These are phyloP conservation scores for Abrus precatorius DNA, from an alignment of 306 rosid genomes.

Conservation along the genomic window DNA sequence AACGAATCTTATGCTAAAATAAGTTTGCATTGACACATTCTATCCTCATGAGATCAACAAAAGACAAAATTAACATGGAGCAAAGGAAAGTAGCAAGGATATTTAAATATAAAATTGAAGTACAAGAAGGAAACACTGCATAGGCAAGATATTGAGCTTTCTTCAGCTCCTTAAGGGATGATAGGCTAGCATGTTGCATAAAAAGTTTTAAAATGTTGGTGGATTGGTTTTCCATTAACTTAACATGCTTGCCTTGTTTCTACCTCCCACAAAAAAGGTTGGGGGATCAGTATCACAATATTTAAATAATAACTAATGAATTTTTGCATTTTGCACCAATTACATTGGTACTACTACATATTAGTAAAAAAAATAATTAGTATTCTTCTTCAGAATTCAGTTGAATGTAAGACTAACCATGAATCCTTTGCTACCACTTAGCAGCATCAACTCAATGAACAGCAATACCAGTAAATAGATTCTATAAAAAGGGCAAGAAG, in stretches of 20 bases:
- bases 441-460: constrained; percentile 19
- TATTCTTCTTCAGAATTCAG: constrained; percentile 25
- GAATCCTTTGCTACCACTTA: background rate
- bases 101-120: constrained; percentile 29
- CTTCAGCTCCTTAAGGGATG: constrained; percentile 25
- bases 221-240: background rate
- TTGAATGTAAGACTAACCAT: constrained; percentile 18
- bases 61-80: constrained; percentile 7
- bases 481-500: constrained; percentile 22
- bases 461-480: constrained; percentile 33
- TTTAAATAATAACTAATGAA: constrained; percentile 27
- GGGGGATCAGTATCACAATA: background rate
- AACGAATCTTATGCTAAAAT: constrained; percentile 12
- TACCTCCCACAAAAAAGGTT: background rate
- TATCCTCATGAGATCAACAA: constrained; percentile 29
- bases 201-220: constrained; percentile 15
- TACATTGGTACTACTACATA: background rate
- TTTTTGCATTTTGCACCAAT: constrained; percentile 15
- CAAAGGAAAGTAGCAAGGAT: constrained; percentile 33
- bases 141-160: constrained; percentile 21
- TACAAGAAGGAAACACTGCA: constrained; percentile 21
- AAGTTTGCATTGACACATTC: constrained; percentile 18
- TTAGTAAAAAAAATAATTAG: background rate
- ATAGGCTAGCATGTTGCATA: constrained; percentile 15
- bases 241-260: constrained; percentile 18